phyloP scores from a whole-genome alignment of 2,329 filamentous ascomycete species.

The Trichoderma citrinoviride region DNA sequence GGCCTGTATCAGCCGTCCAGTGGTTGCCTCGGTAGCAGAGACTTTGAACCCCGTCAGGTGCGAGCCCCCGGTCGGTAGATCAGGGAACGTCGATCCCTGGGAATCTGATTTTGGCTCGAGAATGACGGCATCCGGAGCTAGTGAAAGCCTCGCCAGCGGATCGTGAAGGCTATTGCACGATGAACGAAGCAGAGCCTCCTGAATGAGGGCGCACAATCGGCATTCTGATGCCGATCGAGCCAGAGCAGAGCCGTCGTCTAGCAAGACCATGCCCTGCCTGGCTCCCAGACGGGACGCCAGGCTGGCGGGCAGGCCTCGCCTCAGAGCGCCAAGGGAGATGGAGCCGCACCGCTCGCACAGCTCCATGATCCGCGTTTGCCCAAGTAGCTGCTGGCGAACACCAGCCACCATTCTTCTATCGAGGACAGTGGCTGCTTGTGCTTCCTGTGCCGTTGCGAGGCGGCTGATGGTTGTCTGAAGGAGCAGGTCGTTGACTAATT shows the following conservation, averaged over 20 bases:
- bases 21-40: background rate
- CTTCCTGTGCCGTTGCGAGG: background rate
- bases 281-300: background rate
- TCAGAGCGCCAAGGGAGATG: conserved; percentile 7
- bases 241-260: conserved; percentile 15
- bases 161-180: background rate
- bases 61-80: conserved; percentile 12
- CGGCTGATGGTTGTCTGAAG: background rate
- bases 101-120: conserved; percentile 18
- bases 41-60: conserved; percentile 20
- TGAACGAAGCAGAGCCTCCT: background rate
- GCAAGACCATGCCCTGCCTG: conserved; percentile 19
- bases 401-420: conserved; percentile 17
- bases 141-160: background rate
- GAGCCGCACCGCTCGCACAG: conserved; percentile 12
- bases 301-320: background rate
- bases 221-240: conserved; percentile 10
- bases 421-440: background rate
- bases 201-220: conserved; percentile 13
- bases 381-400: background rate
- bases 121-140: conserved; percentile 6
- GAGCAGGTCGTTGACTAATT: background rate
- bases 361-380: background rate
- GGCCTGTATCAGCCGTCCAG: background rate
- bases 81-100: conserved; percentile 17